These are phyloP conservation scores for Dryas integrifolia DNA, from an alignment of 331 rosid species.

Conservation along the genomic window DNA sequence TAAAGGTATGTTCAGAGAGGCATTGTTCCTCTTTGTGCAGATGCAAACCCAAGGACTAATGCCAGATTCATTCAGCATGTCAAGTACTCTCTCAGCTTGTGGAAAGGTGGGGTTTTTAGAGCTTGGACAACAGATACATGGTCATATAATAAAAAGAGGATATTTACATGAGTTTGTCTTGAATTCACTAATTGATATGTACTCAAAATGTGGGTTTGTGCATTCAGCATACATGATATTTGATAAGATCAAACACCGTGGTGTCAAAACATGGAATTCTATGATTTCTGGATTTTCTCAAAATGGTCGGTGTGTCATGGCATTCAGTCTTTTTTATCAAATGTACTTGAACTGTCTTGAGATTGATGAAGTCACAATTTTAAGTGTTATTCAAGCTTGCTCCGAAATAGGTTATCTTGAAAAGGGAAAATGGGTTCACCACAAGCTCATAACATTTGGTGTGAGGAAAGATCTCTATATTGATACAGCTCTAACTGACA, in stretches of 20 bases:
- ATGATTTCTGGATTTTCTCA: constrained; percentile 80
- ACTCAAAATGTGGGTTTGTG: constrained; percentile 74
- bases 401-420: constrained; percentile 70
- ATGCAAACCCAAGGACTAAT: constrained; percentile 52
- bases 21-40: constrained; percentile 49
- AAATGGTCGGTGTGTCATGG: constrained; percentile 64
- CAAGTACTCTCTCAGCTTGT: constrained; percentile 77
- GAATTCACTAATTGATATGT: constrained; percentile 82
- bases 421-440: constrained; percentile 94
- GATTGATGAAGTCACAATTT: constrained; percentile 64
- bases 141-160: constrained; percentile 65
- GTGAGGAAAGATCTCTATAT: constrained; percentile 47
- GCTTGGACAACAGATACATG: constrained; percentile 70
- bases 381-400: constrained; percentile 87
- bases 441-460: constrained; percentile 60
- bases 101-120: constrained; percentile 55
- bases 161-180: constrained; percentile 60
- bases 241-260: constrained; percentile 34
- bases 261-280: constrained; percentile 79
- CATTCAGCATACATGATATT: constrained; percentile 59
- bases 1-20: constrained; percentile 50
- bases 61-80: constrained; percentile 76
- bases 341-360: constrained; percentile 50
- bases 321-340: constrained; percentile 66
- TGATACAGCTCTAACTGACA: constrained; percentile 66